phyloP scores from a whole-genome alignment of 129 eudicot genomes.

The Cynara cardunculus region DNA sequence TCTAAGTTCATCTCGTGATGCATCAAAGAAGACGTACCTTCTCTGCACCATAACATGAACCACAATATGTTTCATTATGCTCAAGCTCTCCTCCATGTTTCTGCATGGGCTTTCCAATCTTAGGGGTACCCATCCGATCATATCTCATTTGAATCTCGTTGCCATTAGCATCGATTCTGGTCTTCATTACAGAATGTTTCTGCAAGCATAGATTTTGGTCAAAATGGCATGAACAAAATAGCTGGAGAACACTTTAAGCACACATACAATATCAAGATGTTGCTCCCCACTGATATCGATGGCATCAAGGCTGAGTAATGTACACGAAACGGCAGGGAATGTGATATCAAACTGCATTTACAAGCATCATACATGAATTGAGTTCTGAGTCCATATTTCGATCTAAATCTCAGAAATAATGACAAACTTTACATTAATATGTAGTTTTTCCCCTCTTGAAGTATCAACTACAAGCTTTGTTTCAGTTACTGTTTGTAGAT shows the following conservation, averaged over 20 bases:
- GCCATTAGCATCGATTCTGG: constrained; percentile 75
- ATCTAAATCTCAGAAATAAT: neutral
- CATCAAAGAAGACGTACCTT: constrained; percentile 34
- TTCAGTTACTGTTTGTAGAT: constrained; percentile 37
- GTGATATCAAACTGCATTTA: constrained; percentile 87
- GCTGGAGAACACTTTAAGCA: neutral
- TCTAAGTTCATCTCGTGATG: neutral
- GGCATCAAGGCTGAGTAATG: constrained; percentile 86
- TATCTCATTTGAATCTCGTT: constrained; percentile 61
- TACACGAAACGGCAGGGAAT: constrained; percentile 84
- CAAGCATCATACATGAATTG: neutral
- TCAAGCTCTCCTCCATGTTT: constrained; percentile 92
- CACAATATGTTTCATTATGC: constrained; percentile 85
- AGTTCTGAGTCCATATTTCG: constrained; percentile 6
- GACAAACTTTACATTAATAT: constrained; percentile 25
- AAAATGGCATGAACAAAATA: constrained; percentile 10
- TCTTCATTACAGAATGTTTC: constrained; percentile 86
- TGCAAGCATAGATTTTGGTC: constrained; percentile 29
- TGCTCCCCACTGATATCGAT: constrained; percentile 97
- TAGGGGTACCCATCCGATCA: constrained; percentile 78
- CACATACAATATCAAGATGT: constrained; percentile 90
- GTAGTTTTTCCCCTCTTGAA: constrained; percentile 36
- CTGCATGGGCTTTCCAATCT: constrained; percentile 84
- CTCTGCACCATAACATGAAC: constrained; percentile 97
- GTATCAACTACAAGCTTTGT: constrained; percentile 41